Percentiles rank a stretch among this genome's conserved stretches.
Conservation (phyloP, 441 rosid genomes). For the Daphne laureola region DNA sequence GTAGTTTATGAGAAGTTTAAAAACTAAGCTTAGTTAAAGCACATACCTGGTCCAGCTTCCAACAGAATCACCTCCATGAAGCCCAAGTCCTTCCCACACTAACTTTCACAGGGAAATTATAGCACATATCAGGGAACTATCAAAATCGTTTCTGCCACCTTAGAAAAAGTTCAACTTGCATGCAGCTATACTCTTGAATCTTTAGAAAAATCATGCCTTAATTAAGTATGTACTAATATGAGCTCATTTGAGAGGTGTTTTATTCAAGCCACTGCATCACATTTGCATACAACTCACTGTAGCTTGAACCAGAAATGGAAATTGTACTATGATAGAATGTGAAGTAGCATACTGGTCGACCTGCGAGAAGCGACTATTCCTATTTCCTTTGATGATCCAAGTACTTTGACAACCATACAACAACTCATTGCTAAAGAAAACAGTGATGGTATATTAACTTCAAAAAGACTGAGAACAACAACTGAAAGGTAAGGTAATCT, state of each 20-base stretch:
- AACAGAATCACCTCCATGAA: slow-evolving; percentile 57
- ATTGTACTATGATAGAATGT: no score
- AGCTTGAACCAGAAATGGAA: no score
- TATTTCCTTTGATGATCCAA: slow-evolving; percentile 1
- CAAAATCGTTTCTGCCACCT: background rate
- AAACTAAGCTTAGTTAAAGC: background rate
- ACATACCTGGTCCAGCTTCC: slow-evolving; percentile 84
- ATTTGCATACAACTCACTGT: background rate
- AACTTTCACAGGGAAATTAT: slow-evolving; percentile 37
- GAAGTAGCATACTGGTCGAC: no score
- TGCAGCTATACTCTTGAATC: no score
- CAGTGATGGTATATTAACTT: background rate
- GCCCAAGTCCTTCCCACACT: slow-evolving; percentile 87
- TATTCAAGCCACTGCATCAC: background rate
- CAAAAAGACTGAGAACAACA: background rate
- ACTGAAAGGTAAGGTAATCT: background rate
- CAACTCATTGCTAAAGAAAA: background rate
- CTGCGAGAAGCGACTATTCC: no score
- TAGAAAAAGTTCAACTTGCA: no score
- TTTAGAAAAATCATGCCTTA: no score
- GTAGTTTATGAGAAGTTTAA: background rate
- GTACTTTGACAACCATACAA: background rate
- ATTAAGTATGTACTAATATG: no score
- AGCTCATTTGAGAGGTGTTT: background rate
- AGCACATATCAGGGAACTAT: slow-evolving; percentile 10